Evolutionary conservation across 768 basidiomycete species (phyloP), one percentile per base, ranked within the genome.

Genomic region (Leccinellum albellum): DNA sequence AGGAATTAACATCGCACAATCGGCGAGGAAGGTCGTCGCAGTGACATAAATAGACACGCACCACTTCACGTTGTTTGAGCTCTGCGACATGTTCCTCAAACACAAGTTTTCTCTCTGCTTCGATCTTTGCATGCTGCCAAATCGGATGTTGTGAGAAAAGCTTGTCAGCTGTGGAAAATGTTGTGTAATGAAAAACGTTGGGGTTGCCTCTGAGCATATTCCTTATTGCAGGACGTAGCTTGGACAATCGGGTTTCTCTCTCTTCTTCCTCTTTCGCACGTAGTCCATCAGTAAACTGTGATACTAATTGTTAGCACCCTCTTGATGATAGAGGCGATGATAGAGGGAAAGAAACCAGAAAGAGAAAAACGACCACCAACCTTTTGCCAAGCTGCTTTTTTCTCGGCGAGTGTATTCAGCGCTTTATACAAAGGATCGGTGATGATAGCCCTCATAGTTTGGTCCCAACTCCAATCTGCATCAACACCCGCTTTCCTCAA

Each of bases 371-470:
- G 23, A 49, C 28, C 23, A 69, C 82, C 37, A 54, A 93, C 94
- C 82, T 94, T 94, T 74, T 95, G 91, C 84, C 91, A 99, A 54
- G 88, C 85, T 54, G 86, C 78, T 76, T 97, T 98, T 77, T 94
- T 95, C 75, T 99, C 94, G 15, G 93, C 93, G 49, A 98, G 80
- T 46, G 89, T 93, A 69, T 89, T 90, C 58, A 99, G 79, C 45
- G 94, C 89, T 76, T 93, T 95, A 77, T 98, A 99, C 62, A 97
- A 74, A 45, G 97, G 96, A 78, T 98, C 96, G 65, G 94, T 98
- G 74, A 99, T 96, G 73, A 97, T 94, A 65, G 92, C 89, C 69
- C 95, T 84, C 91, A 98, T 97, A 52, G 94, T 94, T 76, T 91
- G 87, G 72, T 99, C 97, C 97, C 97, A 99, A 33, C 93, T 93